phyloP scores from a whole-genome alignment of 257 asterid species.

The Schizonepeta tenuifolia region DNA sequence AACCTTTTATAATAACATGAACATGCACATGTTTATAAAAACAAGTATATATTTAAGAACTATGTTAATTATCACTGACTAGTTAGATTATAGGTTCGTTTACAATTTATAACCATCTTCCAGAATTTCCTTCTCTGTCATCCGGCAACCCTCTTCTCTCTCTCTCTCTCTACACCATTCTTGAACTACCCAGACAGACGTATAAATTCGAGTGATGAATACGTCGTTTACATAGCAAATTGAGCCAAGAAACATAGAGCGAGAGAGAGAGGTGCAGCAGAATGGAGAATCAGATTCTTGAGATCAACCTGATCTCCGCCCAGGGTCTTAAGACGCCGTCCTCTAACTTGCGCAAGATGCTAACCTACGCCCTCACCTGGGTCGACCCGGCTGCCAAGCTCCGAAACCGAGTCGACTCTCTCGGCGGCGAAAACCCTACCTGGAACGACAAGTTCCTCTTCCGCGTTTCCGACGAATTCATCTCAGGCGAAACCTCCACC shows the following conservation, averaged over 20 bases:
- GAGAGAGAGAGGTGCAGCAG: conserved; percentile 24
- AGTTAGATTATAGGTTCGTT: too few species aligned
- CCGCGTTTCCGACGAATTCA: conserved; percentile 66
- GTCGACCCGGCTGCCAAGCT: conserved; percentile 70
- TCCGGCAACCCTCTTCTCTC: background rate
- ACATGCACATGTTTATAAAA: too few species aligned
- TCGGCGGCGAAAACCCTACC: conserved; percentile 79
- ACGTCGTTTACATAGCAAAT: too few species aligned
- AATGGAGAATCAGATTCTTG: conserved; percentile 62
- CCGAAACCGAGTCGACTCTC: conserved; percentile 65
- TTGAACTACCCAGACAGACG: conserved; percentile 6
- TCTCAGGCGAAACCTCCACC: conserved; percentile 78
- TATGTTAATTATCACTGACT: too few species aligned
- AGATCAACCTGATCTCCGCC: conserved; percentile 91
- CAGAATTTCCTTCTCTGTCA: background rate
- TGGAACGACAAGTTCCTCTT: conserved; percentile 96
- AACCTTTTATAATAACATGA: too few species aligned
- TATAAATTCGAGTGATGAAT: background rate
- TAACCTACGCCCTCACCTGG: conserved; percentile 82
- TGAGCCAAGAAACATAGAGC: background rate
- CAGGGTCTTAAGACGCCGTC: conserved; percentile 75
- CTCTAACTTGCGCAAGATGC: conserved; percentile 60
- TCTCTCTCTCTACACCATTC: conserved; percentile 10
- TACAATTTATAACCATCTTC: background rate
- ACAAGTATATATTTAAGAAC: too few species aligned